Conservation (phyloP, 371 early-diverging fungal species). For the Dichotomocladium elegans region DNA sequence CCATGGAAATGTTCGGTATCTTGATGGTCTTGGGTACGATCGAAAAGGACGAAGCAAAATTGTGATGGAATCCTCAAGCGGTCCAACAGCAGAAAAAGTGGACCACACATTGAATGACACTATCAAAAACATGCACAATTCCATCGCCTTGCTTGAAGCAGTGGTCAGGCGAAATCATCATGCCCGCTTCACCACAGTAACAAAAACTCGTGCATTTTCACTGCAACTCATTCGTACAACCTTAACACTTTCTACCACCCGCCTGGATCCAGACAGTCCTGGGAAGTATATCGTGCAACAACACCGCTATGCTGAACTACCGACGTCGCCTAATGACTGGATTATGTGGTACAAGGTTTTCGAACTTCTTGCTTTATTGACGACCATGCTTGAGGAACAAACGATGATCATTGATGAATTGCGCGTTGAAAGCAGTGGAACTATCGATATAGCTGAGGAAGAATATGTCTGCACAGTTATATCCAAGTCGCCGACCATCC, state of each 20-base stretch:
- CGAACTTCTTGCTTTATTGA: background rate
- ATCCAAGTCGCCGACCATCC: no score
- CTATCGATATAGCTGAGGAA: background rate
- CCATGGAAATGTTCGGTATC: conserved; percentile 6
- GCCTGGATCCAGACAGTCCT: conserved; percentile 4
- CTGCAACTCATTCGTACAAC: background rate
- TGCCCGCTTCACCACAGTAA: no score
- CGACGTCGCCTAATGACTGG: conserved; percentile 2
- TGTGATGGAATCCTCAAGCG: no score
- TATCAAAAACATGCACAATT: no score
- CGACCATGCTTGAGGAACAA: background rate
- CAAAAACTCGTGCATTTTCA: no score
- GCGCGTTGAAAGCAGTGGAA: background rate
- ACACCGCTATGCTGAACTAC: conserved; percentile 8
- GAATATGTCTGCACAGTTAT: background rate
- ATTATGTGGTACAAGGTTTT: conserved; percentile 1
- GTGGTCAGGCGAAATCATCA: no score
- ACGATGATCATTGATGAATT: background rate
- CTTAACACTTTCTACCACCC: conserved; percentile 4
- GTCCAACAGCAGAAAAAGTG: no score
- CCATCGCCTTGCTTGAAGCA: no score
- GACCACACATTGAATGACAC: no score
- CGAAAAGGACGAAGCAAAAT: no score
- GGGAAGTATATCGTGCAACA: conserved; percentile 7
- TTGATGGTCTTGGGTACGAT: conserved; percentile 4